A percentile compares a stretch with the other conserved stretches of the same genome.
Evolutionary conservation across 1,139 yeast genomes (phyloP).

Genomic region (Pichia sp.): DNA sequence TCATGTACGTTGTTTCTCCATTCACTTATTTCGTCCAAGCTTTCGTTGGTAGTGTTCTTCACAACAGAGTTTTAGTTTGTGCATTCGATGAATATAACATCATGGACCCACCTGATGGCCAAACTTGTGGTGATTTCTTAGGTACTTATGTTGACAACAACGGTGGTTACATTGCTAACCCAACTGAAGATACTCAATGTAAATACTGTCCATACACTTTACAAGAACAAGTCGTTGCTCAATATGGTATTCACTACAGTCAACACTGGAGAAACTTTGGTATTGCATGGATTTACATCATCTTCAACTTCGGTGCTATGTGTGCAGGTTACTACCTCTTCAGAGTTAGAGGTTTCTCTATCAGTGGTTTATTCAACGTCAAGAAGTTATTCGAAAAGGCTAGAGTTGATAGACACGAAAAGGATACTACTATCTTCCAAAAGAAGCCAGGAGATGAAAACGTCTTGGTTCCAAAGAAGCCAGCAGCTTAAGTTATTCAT

Average conservation of each 20-base stretch:
- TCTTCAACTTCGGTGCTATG: conserved; percentile 50
- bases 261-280: conserved; percentile 72
- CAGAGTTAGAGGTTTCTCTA: conserved; percentile 27
- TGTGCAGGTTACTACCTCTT: conserved; percentile 29
- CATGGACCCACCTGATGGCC: conserved; percentile 57
- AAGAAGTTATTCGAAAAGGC: conserved; percentile 25
- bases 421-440: conserved; percentile 38
- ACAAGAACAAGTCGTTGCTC: conserved; percentile 37
- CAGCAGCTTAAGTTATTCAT: conserved; percentile 3
- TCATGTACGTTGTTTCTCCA: conserved; percentile 73
- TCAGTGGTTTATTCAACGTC: conserved; percentile 20
- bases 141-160: conserved; percentile 35
- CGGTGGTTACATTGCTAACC: conserved; percentile 56
- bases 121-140: conserved; percentile 59
- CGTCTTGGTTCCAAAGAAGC: conserved; percentile 29
- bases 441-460: conserved; percentile 37
- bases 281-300: conserved; percentile 49
- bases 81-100: conserved; percentile 46
- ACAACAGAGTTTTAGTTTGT: conserved; percentile 57
- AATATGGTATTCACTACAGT: conserved; percentile 43
- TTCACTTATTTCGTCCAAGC: conserved; percentile 66
- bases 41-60: conserved; percentile 50
- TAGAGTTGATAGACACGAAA: conserved; percentile 39
- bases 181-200: conserved; percentile 53
- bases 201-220: conserved; percentile 38